phyloP scores from a whole-genome alignment of 345 rosid species.

The Streptanthus diversifolius region DNA sequence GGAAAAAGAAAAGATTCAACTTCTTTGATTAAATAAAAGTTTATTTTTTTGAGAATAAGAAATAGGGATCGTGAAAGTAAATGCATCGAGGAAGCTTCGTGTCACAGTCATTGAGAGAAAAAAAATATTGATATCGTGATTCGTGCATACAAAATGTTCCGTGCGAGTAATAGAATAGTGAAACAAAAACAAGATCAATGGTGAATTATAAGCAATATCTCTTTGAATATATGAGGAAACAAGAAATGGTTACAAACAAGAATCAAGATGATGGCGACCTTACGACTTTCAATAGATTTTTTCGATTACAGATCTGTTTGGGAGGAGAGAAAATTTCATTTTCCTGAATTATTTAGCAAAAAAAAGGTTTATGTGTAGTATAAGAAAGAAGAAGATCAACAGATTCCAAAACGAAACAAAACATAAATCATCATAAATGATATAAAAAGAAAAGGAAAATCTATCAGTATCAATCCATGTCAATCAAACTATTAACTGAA shows the following conservation, averaged over 20 bases:
- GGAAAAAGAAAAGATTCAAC: not conserved
- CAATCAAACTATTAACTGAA: conserved; percentile 16
- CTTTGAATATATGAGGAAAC: not conserved
- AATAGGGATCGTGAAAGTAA: conserved; percentile 37
- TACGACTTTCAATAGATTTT: not conserved
- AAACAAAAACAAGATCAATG: not conserved
- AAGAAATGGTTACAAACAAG: conserved; percentile 6
- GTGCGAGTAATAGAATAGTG: conserved; percentile 15
- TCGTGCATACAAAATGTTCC: conserved; percentile 13
- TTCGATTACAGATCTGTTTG: conserved; percentile 20
- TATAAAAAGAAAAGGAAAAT: not conserved
- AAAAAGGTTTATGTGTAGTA: not conserved
- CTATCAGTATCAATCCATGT: conserved; percentile 27
- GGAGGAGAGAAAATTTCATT: not conserved
- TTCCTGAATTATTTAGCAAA: not conserved
- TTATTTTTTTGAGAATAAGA: not conserved
- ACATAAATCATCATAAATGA: conserved; percentile 11
- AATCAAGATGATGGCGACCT: not conserved
- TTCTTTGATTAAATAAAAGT: not conserved
- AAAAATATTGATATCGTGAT: conserved; percentile 5
- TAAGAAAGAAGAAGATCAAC: conserved; percentile 14
- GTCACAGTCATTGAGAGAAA: conserved; percentile 13
- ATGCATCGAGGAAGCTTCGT: conserved; percentile 37
- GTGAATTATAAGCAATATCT: not conserved
- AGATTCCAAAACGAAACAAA: conserved; percentile 4